Evolutionary conservation across 2,329 filamentous ascomycete genomes (phyloP), one percentile per base, ranked within the genome.

Genomic region (Tolypocladium endophyticum): DNA sequence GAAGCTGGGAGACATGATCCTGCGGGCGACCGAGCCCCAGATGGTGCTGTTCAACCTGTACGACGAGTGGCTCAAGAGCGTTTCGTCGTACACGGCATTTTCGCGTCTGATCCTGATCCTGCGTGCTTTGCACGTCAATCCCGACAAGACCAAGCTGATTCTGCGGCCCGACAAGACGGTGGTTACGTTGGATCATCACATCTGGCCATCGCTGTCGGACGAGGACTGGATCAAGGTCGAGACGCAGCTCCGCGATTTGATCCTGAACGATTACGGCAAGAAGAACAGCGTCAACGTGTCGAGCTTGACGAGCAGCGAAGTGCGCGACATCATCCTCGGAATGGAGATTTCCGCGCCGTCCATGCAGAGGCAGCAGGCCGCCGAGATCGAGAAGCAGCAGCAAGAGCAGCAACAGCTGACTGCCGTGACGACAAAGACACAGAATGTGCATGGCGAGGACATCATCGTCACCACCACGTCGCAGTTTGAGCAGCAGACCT

Each of bases 171-270:
- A 99, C 78, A 97, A 97, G 86, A 96, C 88, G 1, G 92, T 99
- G 64, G 96, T 99, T 69, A 99, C 94, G 0, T 92, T 97, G 68
- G 92, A 97, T 70, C 94, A 99, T 76, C 94, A 99, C 73, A 99
- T 99, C 71, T 99, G 94, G 94, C 94, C 94, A 0, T 88, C 91
- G 0, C 78, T 99, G 59, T 87, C 90, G 0, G 94, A 99, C 64
- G 94, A 99, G 68, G 92, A 96, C 64, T 99, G 94, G 94, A 94
- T 99, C 76, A 97, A 97, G 84, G 91, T 99, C n/a, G 94, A 99
- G 80, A 92, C 92, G 54, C 90, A 96, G 71, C 80, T 99, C 50
- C 88, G 94, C 73, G 94, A 99, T 79, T 79, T 99, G 65, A 99
- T 99, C 68, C 73, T 99, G 66, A 97, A 97, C 66, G 94, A 99